Conservation (phyloP, 1,139 yeast species). For the Geotrichum australiense region DNA sequence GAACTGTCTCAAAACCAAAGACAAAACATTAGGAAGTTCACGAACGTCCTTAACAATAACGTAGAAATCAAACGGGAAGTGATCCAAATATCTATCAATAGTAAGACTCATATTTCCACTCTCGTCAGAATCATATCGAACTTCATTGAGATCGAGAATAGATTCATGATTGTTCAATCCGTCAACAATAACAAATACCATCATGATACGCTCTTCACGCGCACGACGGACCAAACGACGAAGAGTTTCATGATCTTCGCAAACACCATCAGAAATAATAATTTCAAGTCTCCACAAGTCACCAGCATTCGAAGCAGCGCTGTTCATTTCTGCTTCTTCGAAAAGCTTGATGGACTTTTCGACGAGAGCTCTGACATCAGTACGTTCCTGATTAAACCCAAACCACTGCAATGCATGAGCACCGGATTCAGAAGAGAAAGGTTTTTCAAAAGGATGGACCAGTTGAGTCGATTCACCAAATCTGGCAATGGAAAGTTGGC, state of each 20-base stretch:
- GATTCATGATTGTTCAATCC: slow-evolving; percentile 81
- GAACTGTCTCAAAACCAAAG: slow-evolving; percentile 84
- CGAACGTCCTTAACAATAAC: slow-evolving; percentile 85
- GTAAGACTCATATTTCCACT: slow-evolving; percentile 66
- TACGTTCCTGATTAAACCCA: slow-evolving; percentile 80
- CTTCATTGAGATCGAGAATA: slow-evolving; percentile 92
- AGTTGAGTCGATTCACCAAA: slow-evolving; percentile 82
- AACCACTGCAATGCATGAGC: slow-evolving; percentile 81
- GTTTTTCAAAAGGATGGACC: slow-evolving; percentile 85
- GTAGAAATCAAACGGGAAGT: slow-evolving; percentile 94
- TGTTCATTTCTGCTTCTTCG: slow-evolving; percentile 46
- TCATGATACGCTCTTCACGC: slow-evolving; percentile 85
- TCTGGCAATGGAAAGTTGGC: slow-evolving; percentile 82
- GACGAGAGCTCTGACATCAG: slow-evolving; percentile 74
- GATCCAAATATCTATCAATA: slow-evolving; percentile 80
- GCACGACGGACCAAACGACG: slow-evolving; percentile 84
- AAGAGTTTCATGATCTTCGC: slow-evolving; percentile 85
- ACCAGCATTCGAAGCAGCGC: slow-evolving; percentile 16
- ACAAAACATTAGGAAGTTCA: slow-evolving; percentile 87
- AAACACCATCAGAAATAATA: slow-evolving; percentile 90
- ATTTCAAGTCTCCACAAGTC: slow-evolving; percentile 94
- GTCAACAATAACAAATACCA: slow-evolving; percentile 90
- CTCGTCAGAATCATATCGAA: slow-evolving; percentile 62
- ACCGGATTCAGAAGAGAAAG: slow-evolving; percentile 78
- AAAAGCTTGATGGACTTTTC: slow-evolving; percentile 67